Percentiles rank a stretch among this genome's conserved stretches.
phyloP scores from a whole-genome alignment of 31 red algal genomes.

The Endocladia muricata region DNA sequence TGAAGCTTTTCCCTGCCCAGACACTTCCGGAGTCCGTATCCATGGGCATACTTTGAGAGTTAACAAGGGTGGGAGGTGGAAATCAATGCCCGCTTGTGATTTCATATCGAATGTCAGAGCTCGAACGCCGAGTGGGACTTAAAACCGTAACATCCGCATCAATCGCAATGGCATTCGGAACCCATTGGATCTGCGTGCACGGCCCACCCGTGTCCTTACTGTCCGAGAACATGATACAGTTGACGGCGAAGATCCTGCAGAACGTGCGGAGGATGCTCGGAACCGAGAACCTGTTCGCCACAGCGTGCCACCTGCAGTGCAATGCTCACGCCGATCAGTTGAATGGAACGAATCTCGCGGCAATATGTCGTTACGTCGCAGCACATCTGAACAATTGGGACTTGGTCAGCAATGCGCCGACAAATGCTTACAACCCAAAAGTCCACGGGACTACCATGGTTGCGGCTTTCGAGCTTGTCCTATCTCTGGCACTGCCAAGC shows the following conservation, averaged over 20 bases:
- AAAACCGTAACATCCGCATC: not conserved
- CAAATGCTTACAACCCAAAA: constrained; percentile 7
- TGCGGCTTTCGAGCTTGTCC: constrained; percentile 17
- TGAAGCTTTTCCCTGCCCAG: constrained; percentile 24
- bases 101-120: constrained; percentile 10
- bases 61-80: not conserved
- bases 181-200: constrained; percentile 12
- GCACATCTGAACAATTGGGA: not conserved
- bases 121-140: constrained; percentile 12
- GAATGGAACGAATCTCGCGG: constrained; percentile 22
- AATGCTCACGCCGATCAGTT: constrained; percentile 48
- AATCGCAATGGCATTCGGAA: constrained; percentile 12
- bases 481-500: not conserved
- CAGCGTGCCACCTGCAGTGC: constrained; percentile 41
- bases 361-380: constrained; percentile 19
- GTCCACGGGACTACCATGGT: constrained; percentile 1
- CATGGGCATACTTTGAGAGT: constrained; percentile 11
- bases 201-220: not conserved
- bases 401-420: not conserved
- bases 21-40: not conserved
- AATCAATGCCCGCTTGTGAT: constrained; percentile 34
- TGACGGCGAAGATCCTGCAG: constrained; percentile 18
- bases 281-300: constrained; percentile 21
- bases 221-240: constrained; percentile 20
- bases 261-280: constrained; percentile 5